Percentiles rank a stretch among this genome's conserved stretches.
Evolutionary conservation across 352 stramenopile species (phyloP).

Genomic region (Phytopythium delawarense): DNA sequence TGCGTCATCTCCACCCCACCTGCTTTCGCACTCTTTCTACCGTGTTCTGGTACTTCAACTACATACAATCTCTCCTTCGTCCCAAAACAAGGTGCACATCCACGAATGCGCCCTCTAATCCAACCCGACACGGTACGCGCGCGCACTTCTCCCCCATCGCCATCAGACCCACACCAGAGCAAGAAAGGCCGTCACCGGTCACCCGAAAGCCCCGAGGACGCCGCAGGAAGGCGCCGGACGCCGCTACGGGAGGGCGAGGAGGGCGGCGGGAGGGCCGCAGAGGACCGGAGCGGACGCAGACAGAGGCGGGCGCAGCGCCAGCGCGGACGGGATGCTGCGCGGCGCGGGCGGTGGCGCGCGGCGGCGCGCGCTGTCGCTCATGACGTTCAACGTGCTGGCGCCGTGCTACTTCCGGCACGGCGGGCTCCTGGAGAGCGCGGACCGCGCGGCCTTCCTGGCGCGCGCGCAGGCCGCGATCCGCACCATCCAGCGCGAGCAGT

Average conservation of each 20-base stretch:
- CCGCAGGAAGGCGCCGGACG: no score
- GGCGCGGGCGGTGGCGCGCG: conserved; percentile 9
- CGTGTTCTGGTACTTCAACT: background rate
- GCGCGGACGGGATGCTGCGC: conserved; percentile 1
- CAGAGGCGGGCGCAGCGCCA: background rate
- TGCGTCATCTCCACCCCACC: background rate
- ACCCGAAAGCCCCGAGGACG: no score
- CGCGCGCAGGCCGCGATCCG: conserved; percentile 68
- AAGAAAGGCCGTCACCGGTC: background rate
- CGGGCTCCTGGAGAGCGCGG: conserved; percentile 61
- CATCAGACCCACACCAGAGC: background rate
- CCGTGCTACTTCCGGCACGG: conserved; percentile 87
- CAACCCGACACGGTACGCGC: background rate
- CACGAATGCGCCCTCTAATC: background rate
- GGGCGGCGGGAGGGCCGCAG: background rate
- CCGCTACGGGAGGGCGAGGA: background rate
- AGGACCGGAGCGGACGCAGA: background rate
- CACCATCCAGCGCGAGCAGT: conserved; percentile 66
- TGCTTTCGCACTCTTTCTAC: background rate
- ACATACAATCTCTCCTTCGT: background rate
- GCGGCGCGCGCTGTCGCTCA: conserved; percentile 55
- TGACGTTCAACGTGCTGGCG: conserved; percentile 87
- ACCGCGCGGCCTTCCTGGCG: conserved; percentile 55
- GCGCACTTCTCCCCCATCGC: background rate
- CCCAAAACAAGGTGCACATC: background rate